Base-by-base conservation (phyloP, 129 eudicot genomes). In the Flaveria sonorensis region DNA sequence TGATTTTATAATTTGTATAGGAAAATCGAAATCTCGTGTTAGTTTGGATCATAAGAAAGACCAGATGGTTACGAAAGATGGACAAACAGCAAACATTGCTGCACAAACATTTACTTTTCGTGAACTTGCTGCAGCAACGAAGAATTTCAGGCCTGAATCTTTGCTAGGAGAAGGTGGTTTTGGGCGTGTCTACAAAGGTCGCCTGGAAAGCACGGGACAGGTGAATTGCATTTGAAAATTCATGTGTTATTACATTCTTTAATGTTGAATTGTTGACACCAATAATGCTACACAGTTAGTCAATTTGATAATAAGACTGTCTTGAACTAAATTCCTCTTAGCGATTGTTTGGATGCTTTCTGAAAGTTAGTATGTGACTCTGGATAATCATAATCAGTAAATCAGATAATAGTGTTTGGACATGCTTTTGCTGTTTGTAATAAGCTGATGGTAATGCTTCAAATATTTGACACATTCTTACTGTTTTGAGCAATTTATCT, bases 81-180 rank as follows among this genome's bases (percentile, higher is more conserved):
- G 88, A 53, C 90, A 91, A 64, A 74, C 91, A 7, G 85, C 97
- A 42, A 85, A 92, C 77, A 92, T 92, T 73, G 97, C 97, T 45
- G 97, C 97, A 2, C 97, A 92, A 52, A 92, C 91, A 62, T 92
- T 92, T 86, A 87, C 97, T 68, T 92, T 92, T 61, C 96, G 93
- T 71, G 97, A 92, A 84, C 97, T 92, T 71, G 97, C 97, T 63
- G 86, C 93, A 42, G 97, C 97, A 19, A 92, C 97, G 15, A 87
- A 87, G 85, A 92, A 92, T 70, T 92, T 92, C 71, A 84, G 91
- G 56, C 88, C 92, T 15, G 96, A 92, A 77, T 73, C 86, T 66
- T 80, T 92, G 79, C 65, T 92, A 32, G 97, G 97, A 71, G 97
- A 92, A 87, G 97, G 97, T 70, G 97, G 97, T 52, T 92, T 92